These are phyloP conservation scores for Zea mays DNA, from an alignment of 176 grass and related monocot species.

Conservation along the genomic window DNA sequence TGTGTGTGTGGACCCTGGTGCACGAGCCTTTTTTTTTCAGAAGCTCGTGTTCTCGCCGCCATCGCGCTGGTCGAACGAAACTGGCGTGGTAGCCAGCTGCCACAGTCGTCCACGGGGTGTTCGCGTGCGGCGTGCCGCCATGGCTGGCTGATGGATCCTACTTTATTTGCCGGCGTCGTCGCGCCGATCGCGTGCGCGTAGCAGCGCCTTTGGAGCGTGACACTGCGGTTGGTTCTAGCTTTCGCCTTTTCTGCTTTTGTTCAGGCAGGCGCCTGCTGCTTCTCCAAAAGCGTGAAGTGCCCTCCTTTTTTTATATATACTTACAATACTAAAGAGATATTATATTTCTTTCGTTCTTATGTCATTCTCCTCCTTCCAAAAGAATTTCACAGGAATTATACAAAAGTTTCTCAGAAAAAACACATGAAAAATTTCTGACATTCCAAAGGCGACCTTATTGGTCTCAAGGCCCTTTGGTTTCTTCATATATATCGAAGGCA, in stretches of 20 bases:
- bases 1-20: not conserved
- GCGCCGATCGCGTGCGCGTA: not conserved
- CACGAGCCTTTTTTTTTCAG: not conserved
- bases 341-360: too few relatives aligned
- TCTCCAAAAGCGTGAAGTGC: not conserved
- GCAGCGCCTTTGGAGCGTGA: not conserved
- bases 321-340: too few relatives aligned
- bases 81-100: not conserved
- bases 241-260: not conserved
- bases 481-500: too few relatives aligned
- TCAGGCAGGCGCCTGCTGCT: not conserved
- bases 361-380: too few relatives aligned
- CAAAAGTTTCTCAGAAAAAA: too few relatives aligned
- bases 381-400: too few relatives aligned
- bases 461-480: too few relatives aligned
- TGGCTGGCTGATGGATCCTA: not conserved
- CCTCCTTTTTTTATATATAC: not conserved
- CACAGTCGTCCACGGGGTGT: too few relatives aligned
- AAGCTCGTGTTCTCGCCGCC: not conserved
- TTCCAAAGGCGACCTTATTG: too few relatives aligned
- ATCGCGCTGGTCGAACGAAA: not conserved
- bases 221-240: not conserved
- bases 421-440: too few relatives aligned
- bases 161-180: not conserved
- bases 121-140: not conserved